Evolutionary conservation across 805 yeast genomes (phyloP), one percentile per base, ranked within the genome.

Genomic region (Wickerhamiella vanderwaltii): DNA sequence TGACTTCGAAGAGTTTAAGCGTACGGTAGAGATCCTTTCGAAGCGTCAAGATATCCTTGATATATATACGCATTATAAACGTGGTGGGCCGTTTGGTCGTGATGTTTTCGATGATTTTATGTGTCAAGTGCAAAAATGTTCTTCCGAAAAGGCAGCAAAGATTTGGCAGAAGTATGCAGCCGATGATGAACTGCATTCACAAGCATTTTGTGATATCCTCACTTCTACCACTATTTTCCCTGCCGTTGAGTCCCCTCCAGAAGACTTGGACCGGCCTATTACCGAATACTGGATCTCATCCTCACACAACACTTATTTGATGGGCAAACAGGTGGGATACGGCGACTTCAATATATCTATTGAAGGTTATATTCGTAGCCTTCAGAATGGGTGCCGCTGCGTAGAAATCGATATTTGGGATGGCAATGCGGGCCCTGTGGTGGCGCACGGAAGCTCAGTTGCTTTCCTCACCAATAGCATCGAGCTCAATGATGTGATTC

Each of bases 361-460:
- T 1, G 96, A 88, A 54, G 93, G 93, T 0, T 91, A 91, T 51
- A 76, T 85, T 13, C 72, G 80, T 39, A 91, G 84, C 0, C 63
- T 91, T 37, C 95, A 86, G 56, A 72, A 86, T 42, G 97, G 98
- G 1, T 91, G 97, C 53, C 67, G 95, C 34, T 87, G 95, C 48
- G 68, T 91, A n/a, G 99, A 91, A 55, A 75, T 91, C 30, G 99
- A 91, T 59, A 68, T 91, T 16, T 91, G 98, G 98, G 95, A 88
- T 62, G 82, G 79, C 17, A 76, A 72, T 25, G 59, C 62, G 9
- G 87, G 79, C 0, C 98, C 98, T 0, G 72, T 83, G 0, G 95
- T 91, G 0, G 79, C 81, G 22, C 99, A 91, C 59, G 98, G 98
- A 0, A 63, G 79, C 37, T 75, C 94, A 0, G 32, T 52, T 3